Evolutionary conservation across 257 asterid genomes (phyloP), one percentile per base, ranked within the genome.

Genomic region (Penstemon eatonii): DNA sequence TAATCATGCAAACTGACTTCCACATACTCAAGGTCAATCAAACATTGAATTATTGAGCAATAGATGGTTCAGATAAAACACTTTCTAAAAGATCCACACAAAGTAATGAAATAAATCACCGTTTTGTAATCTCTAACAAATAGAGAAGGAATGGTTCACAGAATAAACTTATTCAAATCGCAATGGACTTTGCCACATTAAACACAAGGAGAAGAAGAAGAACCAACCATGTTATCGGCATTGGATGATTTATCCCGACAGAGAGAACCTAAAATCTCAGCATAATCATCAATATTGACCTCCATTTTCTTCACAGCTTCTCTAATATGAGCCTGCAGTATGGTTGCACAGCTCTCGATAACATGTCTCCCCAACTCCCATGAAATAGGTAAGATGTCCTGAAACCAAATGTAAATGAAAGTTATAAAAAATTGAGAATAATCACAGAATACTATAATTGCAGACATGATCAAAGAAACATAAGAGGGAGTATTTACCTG

Each of bases 331-430:
- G 60, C 73, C 65, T 63, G 65, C 39, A 84, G 75, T 67, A 63
- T 79, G 56, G 60, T 39, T n/a, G 80, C 69, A 60, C 78, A 70
- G 12, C 71, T 69, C 58, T 75, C 67, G 2, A 82, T 40, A 53
- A 84, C 77, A 33, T 53, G 53, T 51, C 50, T 74, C 40, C 79
- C 85, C 81, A 84, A 71, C 59, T 72, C 47, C 78, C 83, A 84
- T 6, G 80, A 61, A 56, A 65, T 2, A 39, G 78, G 79, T 18
- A 82, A 75, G 51, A 39, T 41, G 47, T 62, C 54, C 89, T 84
- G 79, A 66, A 61, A 33, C 72, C 62, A 74, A 38, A n/a, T 62
- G 60, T 12, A 62, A 71, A 52, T 5, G 13, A 7, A 12, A 44
- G 4, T 56, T 37, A 19, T 12, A 61, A 45, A 58, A 19, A 57